Evolutionary conservation across 2,329 filamentous ascomycete genomes (phyloP).

Genomic region (Aspergillus sp.): DNA sequence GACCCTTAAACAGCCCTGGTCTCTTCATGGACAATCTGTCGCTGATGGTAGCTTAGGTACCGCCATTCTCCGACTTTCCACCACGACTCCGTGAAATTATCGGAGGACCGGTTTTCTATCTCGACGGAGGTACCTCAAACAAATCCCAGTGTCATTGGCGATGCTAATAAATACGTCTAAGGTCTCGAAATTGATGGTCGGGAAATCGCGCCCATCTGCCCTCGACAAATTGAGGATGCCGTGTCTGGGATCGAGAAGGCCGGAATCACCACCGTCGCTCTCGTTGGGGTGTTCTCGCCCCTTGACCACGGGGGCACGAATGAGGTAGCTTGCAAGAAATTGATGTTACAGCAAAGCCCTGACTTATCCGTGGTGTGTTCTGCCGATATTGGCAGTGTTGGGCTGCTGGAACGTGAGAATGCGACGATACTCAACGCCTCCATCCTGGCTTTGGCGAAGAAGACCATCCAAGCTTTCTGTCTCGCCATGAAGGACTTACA

Average conservation of each 20-base stretch:
- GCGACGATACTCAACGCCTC: constrained; percentile 54
- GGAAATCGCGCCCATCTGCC: constrained; percentile 11
- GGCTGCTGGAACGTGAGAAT: constrained; percentile 55
- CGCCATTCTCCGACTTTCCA: constrained; percentile 51
- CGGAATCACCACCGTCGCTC: constrained; percentile 51
- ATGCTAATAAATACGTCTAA: not conserved
- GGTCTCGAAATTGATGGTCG: constrained; percentile 49
- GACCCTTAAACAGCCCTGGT: constrained; percentile 24
- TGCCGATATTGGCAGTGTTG: constrained; percentile 52
- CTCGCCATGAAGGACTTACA: constrained; percentile 48
- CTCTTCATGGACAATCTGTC: not conserved
- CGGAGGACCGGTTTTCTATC: constrained; percentile 48
- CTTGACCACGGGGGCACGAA: constrained; percentile 50
- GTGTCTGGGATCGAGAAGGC: constrained; percentile 44
- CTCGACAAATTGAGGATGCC: constrained; percentile 32
- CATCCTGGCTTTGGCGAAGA: constrained; percentile 48
- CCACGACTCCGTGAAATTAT: constrained; percentile 48
- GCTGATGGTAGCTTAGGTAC: not conserved
- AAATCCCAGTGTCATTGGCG: not conserved
- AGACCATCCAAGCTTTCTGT: constrained; percentile 50
- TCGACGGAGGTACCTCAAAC: constrained; percentile 44
- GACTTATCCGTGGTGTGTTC: constrained; percentile 48
- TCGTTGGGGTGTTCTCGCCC: constrained; percentile 61
- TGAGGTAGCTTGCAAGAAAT: constrained; percentile 13
- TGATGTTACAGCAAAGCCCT: constrained; percentile 11